A percentile compares a stretch with the other conserved stretches of the same genome.
Conservation (phyloP, 345 rosid genomes). For the Isatis tinctoria region DNA sequence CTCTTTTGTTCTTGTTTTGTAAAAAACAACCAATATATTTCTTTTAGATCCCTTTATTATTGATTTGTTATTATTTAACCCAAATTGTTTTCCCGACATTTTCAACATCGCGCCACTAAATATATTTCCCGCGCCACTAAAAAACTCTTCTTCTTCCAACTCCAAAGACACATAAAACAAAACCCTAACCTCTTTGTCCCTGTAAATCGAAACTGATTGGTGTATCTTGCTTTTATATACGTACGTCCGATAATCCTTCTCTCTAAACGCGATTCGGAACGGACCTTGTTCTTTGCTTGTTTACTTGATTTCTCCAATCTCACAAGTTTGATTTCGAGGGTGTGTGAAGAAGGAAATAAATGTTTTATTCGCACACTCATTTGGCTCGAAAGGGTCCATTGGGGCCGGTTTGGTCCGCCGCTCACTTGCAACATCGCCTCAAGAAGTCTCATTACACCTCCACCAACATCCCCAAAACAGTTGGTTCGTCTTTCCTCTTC, state of each 20-base stretch:
- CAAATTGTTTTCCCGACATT: background rate
- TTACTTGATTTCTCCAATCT: background rate
- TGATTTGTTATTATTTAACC: background rate
- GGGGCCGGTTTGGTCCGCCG: conserved; percentile 88
- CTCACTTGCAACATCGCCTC: conserved; percentile 74
- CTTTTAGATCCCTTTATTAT: background rate
- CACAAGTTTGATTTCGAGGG: background rate
- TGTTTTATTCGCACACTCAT: conserved; percentile 81
- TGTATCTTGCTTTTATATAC: background rate
- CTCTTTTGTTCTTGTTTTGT: background rate
- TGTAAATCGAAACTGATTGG: background rate
- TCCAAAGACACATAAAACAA: background rate
- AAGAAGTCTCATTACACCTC: conserved; percentile 75
- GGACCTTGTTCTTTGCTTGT: background rate
- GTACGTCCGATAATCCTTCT: background rate
- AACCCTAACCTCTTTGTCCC: background rate
- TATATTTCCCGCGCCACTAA: conserved; percentile 18
- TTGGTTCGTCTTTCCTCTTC: conserved; percentile 42
- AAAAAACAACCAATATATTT: background rate
- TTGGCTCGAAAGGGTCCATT: conserved; percentile 72
- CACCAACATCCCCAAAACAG: conserved; percentile 64
- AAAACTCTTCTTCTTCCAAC: background rate
- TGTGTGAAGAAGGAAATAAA: background rate
- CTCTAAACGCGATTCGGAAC: background rate
- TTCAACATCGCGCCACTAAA: conserved; percentile 14